Evolutionary conservation across 805 yeast species (phyloP), one percentile per base, ranked within the genome.

Genomic region (Metahyphopichia silvanorum): DNA sequence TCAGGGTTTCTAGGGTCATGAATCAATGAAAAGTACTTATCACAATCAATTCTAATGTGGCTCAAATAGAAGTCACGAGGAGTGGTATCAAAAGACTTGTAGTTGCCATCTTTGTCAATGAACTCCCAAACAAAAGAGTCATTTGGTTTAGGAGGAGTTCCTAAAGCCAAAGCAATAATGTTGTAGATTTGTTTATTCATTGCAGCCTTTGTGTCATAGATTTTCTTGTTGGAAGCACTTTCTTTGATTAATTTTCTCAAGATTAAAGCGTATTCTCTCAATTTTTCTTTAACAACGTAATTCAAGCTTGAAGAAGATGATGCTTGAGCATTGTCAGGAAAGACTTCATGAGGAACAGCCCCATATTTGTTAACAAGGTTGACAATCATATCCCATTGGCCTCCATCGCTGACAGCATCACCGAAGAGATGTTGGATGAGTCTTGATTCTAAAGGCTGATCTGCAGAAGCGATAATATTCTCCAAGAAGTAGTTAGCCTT

Each of bases 341-440:
- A 87, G 12, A 76, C 55, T 42, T 73, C 76, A 49, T 80, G 69
- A 23, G 96, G 96, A 33, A 86, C 84, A 33, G 83, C 52, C 18
- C 95, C 95, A 47, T 86, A 87, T 58, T 86, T 87, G 41, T 78
- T 77, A 31, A 86, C 74, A 36, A 87, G 55, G 57, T 86, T 84
- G 30, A 80, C 68, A 53, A 85, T 76, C 93, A 86, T 82, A 43
- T 83, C 80, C 71, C 83, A 86, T 59, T 86, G 95, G 33, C 96
- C 95, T 46, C 96, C 95, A 51, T 87, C 95, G 37, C 72, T 55
- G 27, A 79, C 77, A 16, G 95, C 94, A 34, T 76, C 80, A 4
- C 63, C 46, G 34, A 86, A 63, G 29, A 86, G 58, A 44, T 72
- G 75, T 57, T 80, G 85, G 31, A 86, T 76, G 35, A 84, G 60